Conservation (phyloP, 306 rosid species). For the Quercus suber region DNA sequence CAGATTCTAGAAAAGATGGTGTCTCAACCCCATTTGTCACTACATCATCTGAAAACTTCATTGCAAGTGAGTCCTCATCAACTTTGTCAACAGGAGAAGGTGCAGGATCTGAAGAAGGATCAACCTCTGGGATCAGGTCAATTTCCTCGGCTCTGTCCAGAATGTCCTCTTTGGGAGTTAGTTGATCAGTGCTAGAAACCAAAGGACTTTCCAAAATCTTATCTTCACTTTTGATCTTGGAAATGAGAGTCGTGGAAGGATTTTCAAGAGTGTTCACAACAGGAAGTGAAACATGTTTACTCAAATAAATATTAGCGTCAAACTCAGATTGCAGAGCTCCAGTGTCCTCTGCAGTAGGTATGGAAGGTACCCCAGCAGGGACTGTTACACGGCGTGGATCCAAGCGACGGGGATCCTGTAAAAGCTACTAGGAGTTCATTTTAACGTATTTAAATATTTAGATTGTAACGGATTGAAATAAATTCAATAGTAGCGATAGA, state of each 20-base stretch:
- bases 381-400: slow-evolving; percentile 80
- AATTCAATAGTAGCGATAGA: not conserved
- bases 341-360: slow-evolving; percentile 50
- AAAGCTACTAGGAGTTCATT: slow-evolving; percentile 19
- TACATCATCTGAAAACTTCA: slow-evolving; percentile 38
- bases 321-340: slow-evolving; percentile 44
- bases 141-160: slow-evolving; percentile 50
- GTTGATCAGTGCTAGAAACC: slow-evolving; percentile 39
- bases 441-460: slow-evolving; percentile 16
- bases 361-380: slow-evolving; percentile 42
- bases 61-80: slow-evolving; percentile 49
- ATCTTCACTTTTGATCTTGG: slow-evolving; percentile 49
- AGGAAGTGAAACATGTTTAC: slow-evolving; percentile 50
- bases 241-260: slow-evolving; percentile 35
- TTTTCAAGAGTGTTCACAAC: slow-evolving; percentile 34
- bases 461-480: slow-evolving; percentile 1
- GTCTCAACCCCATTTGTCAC: slow-evolving; percentile 48
- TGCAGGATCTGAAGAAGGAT: slow-evolving; percentile 41
- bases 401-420: slow-evolving; percentile 96
- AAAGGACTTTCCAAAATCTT: slow-evolving; percentile 42
- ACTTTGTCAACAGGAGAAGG: slow-evolving; percentile 37
- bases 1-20: slow-evolving; percentile 50
- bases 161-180: slow-evolving; percentile 39
- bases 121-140: slow-evolving; percentile 29
- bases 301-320: slow-evolving; percentile 47